phyloP scores from a whole-genome alignment of 1,284 basidiomycete species.

The Cryptococcus hybrid region DNA sequence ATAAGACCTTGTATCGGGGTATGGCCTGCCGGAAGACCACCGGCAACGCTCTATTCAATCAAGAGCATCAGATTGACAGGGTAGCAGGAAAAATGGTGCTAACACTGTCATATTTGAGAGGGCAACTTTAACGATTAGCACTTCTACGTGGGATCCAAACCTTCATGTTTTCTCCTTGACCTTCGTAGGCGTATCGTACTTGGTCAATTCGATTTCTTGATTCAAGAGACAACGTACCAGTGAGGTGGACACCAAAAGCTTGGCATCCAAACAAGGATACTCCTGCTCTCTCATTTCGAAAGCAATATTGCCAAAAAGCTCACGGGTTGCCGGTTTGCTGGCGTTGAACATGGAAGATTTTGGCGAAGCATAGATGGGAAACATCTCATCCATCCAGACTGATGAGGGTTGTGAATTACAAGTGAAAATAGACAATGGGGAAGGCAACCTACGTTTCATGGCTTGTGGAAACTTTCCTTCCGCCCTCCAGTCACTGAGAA shows the following conservation, averaged over 20 bases:
- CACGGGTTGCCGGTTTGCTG: conserved; percentile 1
- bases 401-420: background rate
- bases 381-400: conserved; percentile 77
- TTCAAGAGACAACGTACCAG: conserved; percentile 14
- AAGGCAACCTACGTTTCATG: conserved; percentile 35
- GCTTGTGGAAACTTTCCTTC: conserved; percentile 36
- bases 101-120: conserved; percentile 25
- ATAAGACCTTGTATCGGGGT: conserved; percentile 69
- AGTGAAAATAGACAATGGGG: background rate
- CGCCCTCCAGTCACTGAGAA: conserved; percentile 38
- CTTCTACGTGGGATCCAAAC: conserved; percentile 86
- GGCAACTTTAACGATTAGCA: conserved; percentile 46
- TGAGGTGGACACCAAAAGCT: conserved; percentile 60
- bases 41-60: conserved; percentile 47
- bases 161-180: conserved; percentile 48
- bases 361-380: conserved; percentile 72
- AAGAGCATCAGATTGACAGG: background rate
- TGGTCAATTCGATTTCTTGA: background rate
- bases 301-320: conserved; percentile 58
- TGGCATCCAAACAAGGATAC: conserved; percentile 75
- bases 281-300: conserved; percentile 60
- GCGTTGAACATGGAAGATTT: conserved; percentile 47
- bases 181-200: conserved; percentile 28
- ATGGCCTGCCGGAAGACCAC: conserved; percentile 63
- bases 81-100: background rate